These are phyloP conservation scores for Fusarium haematococcum DNA, from an alignment of 2,329 filamentous ascomycete genomes.

Conservation along the genomic window DNA sequence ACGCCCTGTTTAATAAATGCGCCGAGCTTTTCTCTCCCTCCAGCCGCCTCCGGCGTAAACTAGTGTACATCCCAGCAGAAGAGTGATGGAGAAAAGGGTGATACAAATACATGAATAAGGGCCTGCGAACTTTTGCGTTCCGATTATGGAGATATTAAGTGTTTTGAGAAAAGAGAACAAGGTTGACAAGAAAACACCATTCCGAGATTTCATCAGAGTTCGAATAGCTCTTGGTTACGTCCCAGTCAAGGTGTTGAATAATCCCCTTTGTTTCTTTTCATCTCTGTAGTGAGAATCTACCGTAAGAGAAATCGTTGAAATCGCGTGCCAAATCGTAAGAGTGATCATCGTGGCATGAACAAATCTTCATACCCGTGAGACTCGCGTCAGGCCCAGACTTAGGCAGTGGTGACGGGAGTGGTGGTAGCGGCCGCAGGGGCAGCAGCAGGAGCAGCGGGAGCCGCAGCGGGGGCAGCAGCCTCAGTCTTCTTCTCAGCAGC, in stretches of 20 bases:
- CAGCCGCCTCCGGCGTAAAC: constrained; percentile 48
- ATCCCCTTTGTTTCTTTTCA: constrained; percentile 41
- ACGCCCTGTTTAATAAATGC: constrained; percentile 50
- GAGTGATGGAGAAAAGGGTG: constrained; percentile 47
- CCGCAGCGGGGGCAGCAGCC: constrained; percentile 38
- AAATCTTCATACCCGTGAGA: constrained; percentile 41
- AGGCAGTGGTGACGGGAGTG: constrained; percentile 47
- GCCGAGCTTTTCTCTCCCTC: constrained; percentile 49
- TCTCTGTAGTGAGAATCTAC: constrained; percentile 50
- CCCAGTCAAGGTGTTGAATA: constrained; percentile 44
- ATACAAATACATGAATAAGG: constrained; percentile 52
- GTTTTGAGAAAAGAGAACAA: constrained; percentile 45
- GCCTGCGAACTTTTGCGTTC: constrained; percentile 43
- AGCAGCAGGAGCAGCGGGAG: constrained; percentile 31
- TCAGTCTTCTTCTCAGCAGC: constrained; percentile 37
- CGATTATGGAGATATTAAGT: constrained; percentile 47
- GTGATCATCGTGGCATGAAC: constrained; percentile 47
- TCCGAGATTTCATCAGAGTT: constrained; percentile 44
- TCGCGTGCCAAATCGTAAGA: constrained; percentile 56
- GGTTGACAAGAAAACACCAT: constrained; percentile 44
- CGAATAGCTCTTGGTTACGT: constrained; percentile 44
- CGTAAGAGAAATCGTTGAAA: constrained; percentile 55
- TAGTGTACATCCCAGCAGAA: constrained; percentile 54
- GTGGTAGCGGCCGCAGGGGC: constrained; percentile 45
- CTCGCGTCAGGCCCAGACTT: constrained; percentile 43